These are phyloP conservation scores for Yarrowia galli DNA, from an alignment of 1,139 yeast genomes.

Conservation along the genomic window DNA sequence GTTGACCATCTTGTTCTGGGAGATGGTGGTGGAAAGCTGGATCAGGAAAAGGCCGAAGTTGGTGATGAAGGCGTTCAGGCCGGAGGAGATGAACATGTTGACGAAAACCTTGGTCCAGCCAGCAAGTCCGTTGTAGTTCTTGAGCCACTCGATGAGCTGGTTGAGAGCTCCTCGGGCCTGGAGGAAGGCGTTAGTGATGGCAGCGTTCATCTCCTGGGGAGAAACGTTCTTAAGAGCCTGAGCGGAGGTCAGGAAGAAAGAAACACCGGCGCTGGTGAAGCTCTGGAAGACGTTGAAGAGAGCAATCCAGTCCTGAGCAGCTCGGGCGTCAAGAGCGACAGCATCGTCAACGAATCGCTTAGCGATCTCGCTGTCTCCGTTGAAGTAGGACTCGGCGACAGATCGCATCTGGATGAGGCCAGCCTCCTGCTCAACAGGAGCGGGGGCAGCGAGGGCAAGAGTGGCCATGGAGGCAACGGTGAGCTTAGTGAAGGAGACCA, in stretches of 20 bases:
- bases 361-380: conserved; percentile 19
- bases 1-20: conserved; percentile 35
- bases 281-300: conserved; percentile 34
- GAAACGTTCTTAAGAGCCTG: conserved; percentile 29
- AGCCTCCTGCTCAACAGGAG: conserved; percentile 37
- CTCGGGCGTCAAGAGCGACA: conserved; percentile 29
- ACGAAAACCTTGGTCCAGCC: conserved; percentile 37
- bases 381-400: conserved; percentile 15
- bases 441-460: conserved; percentile 33
- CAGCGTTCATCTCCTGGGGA: conserved; percentile 16
- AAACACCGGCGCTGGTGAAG: conserved; percentile 32
- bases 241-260: conserved; percentile 28
- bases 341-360: conserved; percentile 33
- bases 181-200: conserved; percentile 28
- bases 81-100: conserved; percentile 33
- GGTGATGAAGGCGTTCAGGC: conserved; percentile 35
- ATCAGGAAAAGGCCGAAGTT: conserved; percentile 37
- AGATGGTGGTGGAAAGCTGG: conserved; percentile 19
- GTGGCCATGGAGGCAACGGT: conserved; percentile 32
- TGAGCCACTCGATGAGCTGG: conserved; percentile 37
- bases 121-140: conserved; percentile 38
- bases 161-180: conserved; percentile 13
- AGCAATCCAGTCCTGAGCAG: conserved; percentile 34
- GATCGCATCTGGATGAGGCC: conserved; percentile 21
- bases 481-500: conserved; percentile 36